Evolutionary conservation across 148 eudicot species (phyloP), one percentile per base, ranked within the genome.

Genomic region (Dianthus caryophyllus): DNA sequence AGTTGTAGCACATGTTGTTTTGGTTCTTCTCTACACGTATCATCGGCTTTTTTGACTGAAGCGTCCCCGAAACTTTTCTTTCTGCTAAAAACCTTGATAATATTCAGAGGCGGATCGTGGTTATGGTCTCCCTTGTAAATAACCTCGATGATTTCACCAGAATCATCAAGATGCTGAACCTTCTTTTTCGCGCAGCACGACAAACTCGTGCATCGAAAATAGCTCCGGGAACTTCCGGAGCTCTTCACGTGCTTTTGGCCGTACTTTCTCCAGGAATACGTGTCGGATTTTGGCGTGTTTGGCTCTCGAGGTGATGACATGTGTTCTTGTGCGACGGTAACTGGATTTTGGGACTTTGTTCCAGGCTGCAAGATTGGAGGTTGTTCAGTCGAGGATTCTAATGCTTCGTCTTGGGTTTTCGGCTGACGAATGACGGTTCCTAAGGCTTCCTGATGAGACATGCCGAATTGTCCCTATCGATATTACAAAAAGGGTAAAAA

Each of bases 171-270:
- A 70, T 84, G 83, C 72, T 80, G 90, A 58, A 87, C 86, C 77
- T 85, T 87, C 78, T 90, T 90, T 74, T 90, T 90, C 30, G 88
- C 93, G 38, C 29, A 46, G 61, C 96, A 90, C 46, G 80, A 78
- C 12, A 70, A 50, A 65, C 77, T 63, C 26, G 93, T 85, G 81
- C 96, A 90, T 75, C 87, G 71, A 65, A 83, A 90, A 70, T 90
- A 90, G 75, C 96, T 90, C 65, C 96, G 73, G 13, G 86, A 87
- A 76, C 88, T 90, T 70, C 84, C 85, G 41, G 96, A 85, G 74
- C 79, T 77, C 77, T 87, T 90, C 72, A 90, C 90, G 80, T 87
- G 96, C 79, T 90, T 90, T 66, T 90, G 96, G 70, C 96, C 96
- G 74, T 90, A 90, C 77, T 90, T 90, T 53, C 96, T 81, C 96